phyloP scores from a whole-genome alignment of 495 filamentous ascomycete species.

The Neurospora sp. region DNA sequence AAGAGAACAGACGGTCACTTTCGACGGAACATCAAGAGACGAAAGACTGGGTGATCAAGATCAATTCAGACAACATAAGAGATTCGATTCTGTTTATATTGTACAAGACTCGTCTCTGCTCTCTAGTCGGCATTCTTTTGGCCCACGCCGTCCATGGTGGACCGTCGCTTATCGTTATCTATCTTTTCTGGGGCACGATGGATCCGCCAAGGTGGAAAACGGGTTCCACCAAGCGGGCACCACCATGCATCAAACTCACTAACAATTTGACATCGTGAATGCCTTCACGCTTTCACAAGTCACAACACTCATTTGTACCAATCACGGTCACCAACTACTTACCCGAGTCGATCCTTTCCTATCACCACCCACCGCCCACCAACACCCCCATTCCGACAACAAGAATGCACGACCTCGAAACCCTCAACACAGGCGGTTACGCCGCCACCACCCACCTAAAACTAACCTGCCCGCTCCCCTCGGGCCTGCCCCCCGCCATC shows the following conservation, averaged over 20 bases:
- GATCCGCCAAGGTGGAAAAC: neutral
- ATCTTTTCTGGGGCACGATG: neutral
- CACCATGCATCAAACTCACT: neutral
- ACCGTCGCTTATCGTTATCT: neutral
- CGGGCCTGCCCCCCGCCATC: conserved; percentile 23
- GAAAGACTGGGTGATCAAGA: too few species aligned
- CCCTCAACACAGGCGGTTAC: conserved; percentile 19
- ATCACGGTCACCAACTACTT: neutral
- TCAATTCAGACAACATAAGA: too few species aligned
- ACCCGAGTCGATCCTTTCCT: neutral
- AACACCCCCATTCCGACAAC: neutral
- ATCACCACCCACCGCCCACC: neutral
- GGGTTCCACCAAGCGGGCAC: neutral
- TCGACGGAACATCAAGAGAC: too few species aligned
- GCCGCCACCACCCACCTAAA: conserved; percentile 25
- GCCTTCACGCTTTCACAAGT: neutral
- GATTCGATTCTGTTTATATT: too few species aligned
- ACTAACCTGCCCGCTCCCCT: conserved; percentile 21
- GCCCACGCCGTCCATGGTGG: neutral
- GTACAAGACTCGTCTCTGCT: too few species aligned
- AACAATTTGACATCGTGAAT: neutral
- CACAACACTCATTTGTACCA: neutral
- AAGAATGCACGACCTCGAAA: conserved; percentile 20
- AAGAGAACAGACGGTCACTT: neutral
- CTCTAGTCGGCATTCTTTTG: neutral